Conservation (phyloP, 176 grass and related monocot species). For the Chrysopogon serrulatus region DNA sequence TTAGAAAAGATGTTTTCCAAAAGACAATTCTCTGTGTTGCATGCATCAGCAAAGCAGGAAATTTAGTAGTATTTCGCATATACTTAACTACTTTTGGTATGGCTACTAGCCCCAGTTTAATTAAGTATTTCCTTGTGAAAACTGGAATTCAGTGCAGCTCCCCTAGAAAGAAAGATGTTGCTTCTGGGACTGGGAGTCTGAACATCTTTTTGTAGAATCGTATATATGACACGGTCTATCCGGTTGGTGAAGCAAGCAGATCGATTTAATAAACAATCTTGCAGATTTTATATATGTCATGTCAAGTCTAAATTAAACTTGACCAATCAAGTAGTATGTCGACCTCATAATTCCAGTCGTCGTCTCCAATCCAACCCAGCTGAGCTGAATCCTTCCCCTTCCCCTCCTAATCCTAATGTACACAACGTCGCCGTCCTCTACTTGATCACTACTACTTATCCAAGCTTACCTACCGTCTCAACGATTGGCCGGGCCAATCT, state of each 20-base stretch:
- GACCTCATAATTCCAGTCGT: not conserved
- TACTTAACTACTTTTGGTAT: not conserved
- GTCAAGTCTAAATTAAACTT: not conserved
- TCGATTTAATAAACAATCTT: not conserved
- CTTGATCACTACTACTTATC: not conserved
- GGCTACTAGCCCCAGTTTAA: no score
- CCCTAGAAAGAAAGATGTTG: not conserved
- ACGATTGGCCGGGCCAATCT: not conserved
- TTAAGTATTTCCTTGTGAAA: not conserved
- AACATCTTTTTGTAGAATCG: not conserved
- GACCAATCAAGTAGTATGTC: not conserved
- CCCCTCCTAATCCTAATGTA: not conserved
- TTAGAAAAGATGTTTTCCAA: not conserved
- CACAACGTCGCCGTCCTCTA: not conserved
- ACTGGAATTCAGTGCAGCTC: not conserved
- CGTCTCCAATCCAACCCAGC: not conserved
- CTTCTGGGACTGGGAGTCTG: slow-evolving; percentile 29
- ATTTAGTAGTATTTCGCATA: not conserved
- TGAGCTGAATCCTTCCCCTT: no score
- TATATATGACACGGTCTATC: not conserved
- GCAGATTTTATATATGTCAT: not conserved
- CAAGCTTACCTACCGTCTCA: slow-evolving; percentile 6
- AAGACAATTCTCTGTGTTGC: not conserved
- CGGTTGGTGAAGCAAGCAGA: not conserved
- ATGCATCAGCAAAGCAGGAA: not conserved